These are phyloP conservation scores for Boletus reticuloceps DNA, from an alignment of 768 basidiomycete species.

Conservation along the genomic window DNA sequence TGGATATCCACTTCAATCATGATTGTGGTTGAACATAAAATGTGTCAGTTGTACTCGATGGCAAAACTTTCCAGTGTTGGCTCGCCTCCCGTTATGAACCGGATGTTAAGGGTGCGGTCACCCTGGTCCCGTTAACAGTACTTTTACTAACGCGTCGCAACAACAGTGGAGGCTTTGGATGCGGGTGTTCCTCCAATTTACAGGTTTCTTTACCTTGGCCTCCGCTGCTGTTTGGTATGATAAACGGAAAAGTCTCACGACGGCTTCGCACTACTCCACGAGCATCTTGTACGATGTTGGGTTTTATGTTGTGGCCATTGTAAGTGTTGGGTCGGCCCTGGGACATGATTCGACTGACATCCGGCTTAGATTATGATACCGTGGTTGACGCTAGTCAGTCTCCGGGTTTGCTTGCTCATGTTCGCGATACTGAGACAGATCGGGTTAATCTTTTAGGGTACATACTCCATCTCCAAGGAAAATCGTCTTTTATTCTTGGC, in stretches of 20 bases:
- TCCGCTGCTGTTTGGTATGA: slow-evolving; percentile 49
- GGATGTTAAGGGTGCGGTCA: slow-evolving; percentile 44
- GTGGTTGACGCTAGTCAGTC: slow-evolving; percentile 45
- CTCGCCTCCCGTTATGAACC: slow-evolving; percentile 41
- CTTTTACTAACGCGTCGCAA: not conserved
- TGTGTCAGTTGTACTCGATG: slow-evolving; percentile 39
- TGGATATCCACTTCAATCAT: not conserved
- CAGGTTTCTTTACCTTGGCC: slow-evolving; percentile 48
- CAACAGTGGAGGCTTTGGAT: slow-evolving; percentile 48
- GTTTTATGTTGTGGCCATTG: slow-evolving; percentile 40
- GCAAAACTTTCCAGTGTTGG: slow-evolving; percentile 51
- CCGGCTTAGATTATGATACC: slow-evolving; percentile 39
- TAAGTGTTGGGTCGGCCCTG: slow-evolving; percentile 24
- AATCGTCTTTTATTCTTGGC: slow-evolving; percentile 36
- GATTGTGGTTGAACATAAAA: not conserved
- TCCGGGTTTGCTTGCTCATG: not conserved
- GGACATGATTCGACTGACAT: not conserved
- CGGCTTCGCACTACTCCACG: slow-evolving; percentile 33
- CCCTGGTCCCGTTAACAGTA: not conserved
- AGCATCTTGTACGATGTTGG: slow-evolving; percentile 39
- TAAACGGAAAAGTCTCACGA: slow-evolving; percentile 39
- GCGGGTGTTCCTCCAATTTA: slow-evolving; percentile 46
- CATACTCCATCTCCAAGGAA: slow-evolving; percentile 47
- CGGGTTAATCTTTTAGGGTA: slow-evolving; percentile 36
- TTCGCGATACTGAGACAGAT: not conserved